Base-by-base conservation (phyloP, 306 rosid species). In the Vachellia pachyceras region DNA sequence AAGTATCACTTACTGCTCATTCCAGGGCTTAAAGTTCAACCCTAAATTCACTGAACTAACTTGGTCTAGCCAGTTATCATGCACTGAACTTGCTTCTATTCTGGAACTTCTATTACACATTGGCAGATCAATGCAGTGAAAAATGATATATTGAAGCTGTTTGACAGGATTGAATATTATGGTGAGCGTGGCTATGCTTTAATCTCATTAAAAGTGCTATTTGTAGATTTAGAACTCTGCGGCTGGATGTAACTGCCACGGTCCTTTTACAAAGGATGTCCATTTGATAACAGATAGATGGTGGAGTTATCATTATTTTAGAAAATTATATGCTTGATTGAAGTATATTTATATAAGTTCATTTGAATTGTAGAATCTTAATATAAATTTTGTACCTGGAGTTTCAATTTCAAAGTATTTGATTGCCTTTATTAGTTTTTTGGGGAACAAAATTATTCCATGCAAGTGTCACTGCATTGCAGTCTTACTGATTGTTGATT, bases 101-200 rank as follows among this genome's bases (percentile, higher is more conserved):
- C 39, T 69, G 55, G 55, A 6, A 22, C 74, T 42, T 42, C n/a
- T 29, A 29, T 29, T 77, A 75, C 71, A 42, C 68, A 52, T 80
- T 87, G 55, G 82, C 97, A 96, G 99, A 87, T 92, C 83, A 90
- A 79, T 50, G 86, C 81, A 47, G 88, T 96, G 76, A 94, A 92
- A 84, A 92, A 81, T 79, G 99, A 94, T 78, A 80, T 94, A 77
- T 58, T 87, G 85, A 96, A 94, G 89, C 99, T 96, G 80, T 96
- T 96, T 77, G 99, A 94, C 89, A 91, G 91, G 80, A 83, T 94
- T 78, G 94, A 94, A 89, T 91, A 90, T 84, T 96, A 96, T 86
- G 98, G 99, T 96, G 89, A 10, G 93, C 79, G 79, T 55, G 78
- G 33, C 68, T 79, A 66, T 58, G 58, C 66, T 87, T 61, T 80